Percentiles rank a stretch among this genome's conserved stretches.
Evolutionary conservation across 345 rosid species (phyloP).

Genomic region (Brassica juncea): DNA sequence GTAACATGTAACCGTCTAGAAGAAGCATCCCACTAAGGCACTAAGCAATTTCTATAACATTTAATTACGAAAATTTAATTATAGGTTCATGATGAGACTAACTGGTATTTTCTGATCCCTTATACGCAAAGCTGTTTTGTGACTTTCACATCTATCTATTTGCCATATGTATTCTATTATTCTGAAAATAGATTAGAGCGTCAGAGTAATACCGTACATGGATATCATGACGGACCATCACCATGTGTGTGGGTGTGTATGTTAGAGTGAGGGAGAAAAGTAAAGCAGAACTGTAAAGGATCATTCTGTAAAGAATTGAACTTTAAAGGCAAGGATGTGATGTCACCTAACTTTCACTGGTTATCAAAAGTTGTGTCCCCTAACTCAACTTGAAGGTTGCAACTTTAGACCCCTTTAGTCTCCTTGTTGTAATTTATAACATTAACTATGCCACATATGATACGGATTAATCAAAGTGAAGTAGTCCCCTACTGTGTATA

Average conservation of each 20-base stretch:
- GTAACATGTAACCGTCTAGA: neutral
- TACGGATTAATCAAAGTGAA: slow-evolving; percentile 8
- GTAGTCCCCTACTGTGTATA: neutral
- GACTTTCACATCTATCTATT: neutral
- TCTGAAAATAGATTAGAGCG: neutral
- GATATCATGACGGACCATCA: slow-evolving; percentile 31
- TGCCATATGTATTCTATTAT: neutral
- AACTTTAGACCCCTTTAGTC: slow-evolving; percentile 34
- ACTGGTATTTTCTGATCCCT: neutral
- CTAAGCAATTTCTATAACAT: neutral
- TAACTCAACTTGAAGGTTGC: slow-evolving; percentile 21
- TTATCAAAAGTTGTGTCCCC: slow-evolving; percentile 34
- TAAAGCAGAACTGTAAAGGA: neutral
- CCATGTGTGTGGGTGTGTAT: slow-evolving; percentile 20
- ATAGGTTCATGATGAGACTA: slow-evolving; percentile 5
- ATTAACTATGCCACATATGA: neutral
- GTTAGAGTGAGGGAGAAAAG: slow-evolving; percentile 3
- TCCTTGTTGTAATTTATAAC: neutral
- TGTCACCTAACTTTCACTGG: slow-evolving; percentile 1
- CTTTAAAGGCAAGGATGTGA: neutral
- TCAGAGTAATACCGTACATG: slow-evolving; percentile 16
- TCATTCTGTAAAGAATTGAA: neutral
- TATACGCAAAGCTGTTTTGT: neutral
- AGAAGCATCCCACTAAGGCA: slow-evolving; percentile 18
- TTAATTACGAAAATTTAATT: neutral